Evolutionary conservation across 2,329 filamentous ascomycete species (phyloP).

Genomic region (Exserohilum rostratum): DNA sequence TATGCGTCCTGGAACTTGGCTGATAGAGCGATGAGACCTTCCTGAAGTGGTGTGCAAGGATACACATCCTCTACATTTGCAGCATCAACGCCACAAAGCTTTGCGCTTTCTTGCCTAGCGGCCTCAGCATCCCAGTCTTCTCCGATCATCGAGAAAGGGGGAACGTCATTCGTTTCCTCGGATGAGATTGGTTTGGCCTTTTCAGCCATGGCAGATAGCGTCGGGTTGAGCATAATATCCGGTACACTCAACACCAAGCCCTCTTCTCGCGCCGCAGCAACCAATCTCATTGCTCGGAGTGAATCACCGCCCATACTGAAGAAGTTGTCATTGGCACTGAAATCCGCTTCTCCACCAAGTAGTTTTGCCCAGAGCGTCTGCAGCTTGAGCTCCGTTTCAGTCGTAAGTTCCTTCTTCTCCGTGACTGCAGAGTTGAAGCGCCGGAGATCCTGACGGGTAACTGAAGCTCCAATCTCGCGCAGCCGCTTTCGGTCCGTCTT

Average conservation of each 20-base stretch:
- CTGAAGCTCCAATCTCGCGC: slow-evolving; percentile 39
- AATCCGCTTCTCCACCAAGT: slow-evolving; percentile 41
- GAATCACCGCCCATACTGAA: slow-evolving; percentile 59
- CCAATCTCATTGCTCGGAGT: slow-evolving; percentile 61
- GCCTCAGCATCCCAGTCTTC: slow-evolving; percentile 35
- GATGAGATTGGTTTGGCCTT: slow-evolving; percentile 32
- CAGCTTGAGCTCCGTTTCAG: slow-evolving; percentile 40
- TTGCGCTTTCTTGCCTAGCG: slow-evolving; percentile 47
- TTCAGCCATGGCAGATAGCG: slow-evolving; percentile 54
- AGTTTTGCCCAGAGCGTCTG: slow-evolving; percentile 41
- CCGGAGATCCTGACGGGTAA: slow-evolving; percentile 41
- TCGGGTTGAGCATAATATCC: slow-evolving; percentile 60
- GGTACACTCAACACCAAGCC: slow-evolving; percentile 60
- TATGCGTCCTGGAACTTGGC: slow-evolving; percentile 47
- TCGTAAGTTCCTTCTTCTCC: slow-evolving; percentile 53
- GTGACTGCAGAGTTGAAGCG: slow-evolving; percentile 38
- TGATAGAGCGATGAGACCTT: slow-evolving; percentile 50
- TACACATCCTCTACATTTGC: slow-evolving; percentile 48
- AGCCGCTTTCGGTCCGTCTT: slow-evolving; percentile 47
- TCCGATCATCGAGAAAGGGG: slow-evolving; percentile 43
- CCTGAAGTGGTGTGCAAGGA: slow-evolving; percentile 52
- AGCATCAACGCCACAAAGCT: slow-evolving; percentile 36
- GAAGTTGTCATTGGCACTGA: slow-evolving; percentile 50
- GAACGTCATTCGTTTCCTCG: slow-evolving; percentile 29
- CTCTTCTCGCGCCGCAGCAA: slow-evolving; percentile 58